Percentiles rank a stretch among this genome's conserved stretches.
These are phyloP conservation scores for Neophaeococcomyces aloes DNA, from an alignment of 2,329 filamentous ascomycete species.

Conservation along the genomic window DNA sequence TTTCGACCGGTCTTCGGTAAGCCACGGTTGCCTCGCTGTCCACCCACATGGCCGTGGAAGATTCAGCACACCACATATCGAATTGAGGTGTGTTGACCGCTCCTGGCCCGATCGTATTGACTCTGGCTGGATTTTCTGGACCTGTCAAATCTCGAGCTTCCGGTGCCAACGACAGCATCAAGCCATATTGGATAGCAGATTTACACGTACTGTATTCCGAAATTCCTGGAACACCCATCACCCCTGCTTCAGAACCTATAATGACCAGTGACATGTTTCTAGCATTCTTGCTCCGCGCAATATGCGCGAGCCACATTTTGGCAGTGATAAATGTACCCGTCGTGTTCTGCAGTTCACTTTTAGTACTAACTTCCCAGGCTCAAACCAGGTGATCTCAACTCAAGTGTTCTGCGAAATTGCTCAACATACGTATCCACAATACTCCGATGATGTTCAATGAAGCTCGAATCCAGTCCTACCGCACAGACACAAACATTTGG, in stretches of 20 bases:
- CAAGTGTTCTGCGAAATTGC: constrained; percentile 32
- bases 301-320: constrained; percentile 32
- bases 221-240: constrained; percentile 35
- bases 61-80: constrained; percentile 30
- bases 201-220: constrained; percentile 38
- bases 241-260: constrained; percentile 37
- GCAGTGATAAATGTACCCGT: constrained; percentile 36
- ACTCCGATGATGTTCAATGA: constrained; percentile 29
- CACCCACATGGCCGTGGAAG: constrained; percentile 31
- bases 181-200: constrained; percentile 36
- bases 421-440: constrained; percentile 33
- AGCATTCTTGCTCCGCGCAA: constrained; percentile 20
- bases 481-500: constrained; percentile 33
- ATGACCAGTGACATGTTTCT: constrained; percentile 35
- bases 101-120: constrained; percentile 40
- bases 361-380: too few species aligned
- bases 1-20: constrained; percentile 29
- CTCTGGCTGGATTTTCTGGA: too few species aligned
- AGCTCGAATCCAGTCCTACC: constrained; percentile 35
- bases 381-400: too few species aligned
- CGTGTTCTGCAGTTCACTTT: too few species aligned
- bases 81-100: constrained; percentile 37
- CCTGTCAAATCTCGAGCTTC: constrained; percentile 31
- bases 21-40: constrained; percentile 37
- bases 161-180: constrained; percentile 33